Base-by-base conservation (phyloP, 1,284 basidiomycete species). In the Prillingera fragicola region DNA sequence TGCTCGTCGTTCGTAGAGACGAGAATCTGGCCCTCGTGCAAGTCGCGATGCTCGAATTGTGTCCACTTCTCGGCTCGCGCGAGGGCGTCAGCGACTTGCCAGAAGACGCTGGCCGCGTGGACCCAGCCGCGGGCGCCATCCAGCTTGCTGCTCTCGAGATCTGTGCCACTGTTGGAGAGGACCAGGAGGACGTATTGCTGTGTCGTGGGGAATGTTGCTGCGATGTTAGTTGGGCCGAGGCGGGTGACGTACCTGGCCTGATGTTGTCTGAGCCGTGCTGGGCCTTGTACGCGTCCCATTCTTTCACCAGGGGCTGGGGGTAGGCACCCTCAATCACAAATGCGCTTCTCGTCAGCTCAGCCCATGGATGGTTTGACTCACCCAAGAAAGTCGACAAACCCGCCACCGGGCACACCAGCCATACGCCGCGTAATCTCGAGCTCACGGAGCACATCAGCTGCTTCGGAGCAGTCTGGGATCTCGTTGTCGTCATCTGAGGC, bases 21-120 rank as follows among this genome's bases (percentile, higher is more conserved):
- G 9, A 98, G 78, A 38, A 98, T 85, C 69, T 98, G 95, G n/a
- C 94, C 94, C 81, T 90, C 90, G 63, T 98, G 94, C 26, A 98
- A 77, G 68, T 98, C 94, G 15, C 94, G 88, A 70, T 98, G 95
- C 87, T 98, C 94, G 55, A 98, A 97, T 15, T 78, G 75, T 12
- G 83, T 80, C 41, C 81, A 72, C 18, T 78, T 73, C 65, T 98
- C 94, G 1, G 88, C 94, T 28, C 78, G 75, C n/a, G 81, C 81
- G 0, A 97, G 75, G 0, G 85, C 76, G 38, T 80, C 80, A 0
- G 81, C 77, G 1, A 94, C 83, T 69, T 96, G 92, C 85, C 86
- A 91, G 67, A 97, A 90, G 21, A 96, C 72, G 39, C 83, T 84
- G 48, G 81, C 84, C 2, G 91, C 90, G 65, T 95, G 84, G 17